A percentile compares a stretch with the other conserved stretches of the same genome.
Conservation (phyloP, 2,329 filamentous ascomycete genomes). For the Zalaria obscura region DNA sequence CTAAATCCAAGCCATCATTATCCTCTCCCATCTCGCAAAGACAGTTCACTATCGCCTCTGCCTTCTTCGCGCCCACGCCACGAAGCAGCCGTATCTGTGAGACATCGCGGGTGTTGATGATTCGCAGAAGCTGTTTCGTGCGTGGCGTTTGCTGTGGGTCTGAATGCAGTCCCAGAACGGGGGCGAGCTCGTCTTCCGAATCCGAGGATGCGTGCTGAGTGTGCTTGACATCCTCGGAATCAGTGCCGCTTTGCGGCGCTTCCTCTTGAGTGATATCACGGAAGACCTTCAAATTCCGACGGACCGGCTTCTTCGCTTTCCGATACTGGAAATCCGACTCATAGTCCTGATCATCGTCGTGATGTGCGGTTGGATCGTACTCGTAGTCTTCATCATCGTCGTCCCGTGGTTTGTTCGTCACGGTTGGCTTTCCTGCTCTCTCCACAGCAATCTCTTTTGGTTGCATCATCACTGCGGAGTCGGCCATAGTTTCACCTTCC, state of each 20-base stretch:
- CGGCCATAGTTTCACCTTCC: constrained; percentile 2
- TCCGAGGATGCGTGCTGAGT: constrained; percentile 7
- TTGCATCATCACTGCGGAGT: neutral
- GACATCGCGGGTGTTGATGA: constrained; percentile 61
- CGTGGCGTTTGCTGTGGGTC: constrained; percentile 33
- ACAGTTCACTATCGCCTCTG: constrained; percentile 37
- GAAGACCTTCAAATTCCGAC: neutral
- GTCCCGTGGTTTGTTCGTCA: neutral
- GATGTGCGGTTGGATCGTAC: constrained; percentile 1
- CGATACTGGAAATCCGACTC: neutral
- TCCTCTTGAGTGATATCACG: neutral
- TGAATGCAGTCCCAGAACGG: constrained; percentile 6
- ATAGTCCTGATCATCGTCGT: constrained; percentile 5
- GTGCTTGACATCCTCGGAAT: constrained; percentile 4
- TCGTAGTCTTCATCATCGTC: constrained; percentile 6
- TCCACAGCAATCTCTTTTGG: neutral
- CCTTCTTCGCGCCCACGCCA: constrained; percentile 61
- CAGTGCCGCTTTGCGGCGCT: neutral
- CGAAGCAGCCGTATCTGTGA: constrained; percentile 50
- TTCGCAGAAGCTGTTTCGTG: constrained; percentile 48
- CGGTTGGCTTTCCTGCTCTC: neutral
- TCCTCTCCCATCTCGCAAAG: constrained; percentile 19
- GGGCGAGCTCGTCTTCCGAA: constrained; percentile 18
- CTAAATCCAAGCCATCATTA: constrained; percentile 4
- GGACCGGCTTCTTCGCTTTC: neutral